These are phyloP conservation scores for Periconia digitata DNA, from an alignment of 2,329 filamentous ascomycete genomes.

Conservation along the genomic window DNA sequence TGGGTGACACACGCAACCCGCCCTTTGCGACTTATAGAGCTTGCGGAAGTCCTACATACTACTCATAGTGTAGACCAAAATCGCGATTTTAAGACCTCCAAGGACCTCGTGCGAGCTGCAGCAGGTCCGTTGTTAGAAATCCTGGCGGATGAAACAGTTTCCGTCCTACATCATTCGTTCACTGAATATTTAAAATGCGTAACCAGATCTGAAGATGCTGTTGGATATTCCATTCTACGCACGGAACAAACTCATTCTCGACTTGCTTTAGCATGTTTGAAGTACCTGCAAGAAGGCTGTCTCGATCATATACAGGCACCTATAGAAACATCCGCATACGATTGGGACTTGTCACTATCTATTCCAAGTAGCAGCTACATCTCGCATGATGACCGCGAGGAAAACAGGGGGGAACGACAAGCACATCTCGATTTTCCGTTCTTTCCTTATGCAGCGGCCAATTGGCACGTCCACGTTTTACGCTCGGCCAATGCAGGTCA, in stretches of 20 bases:
- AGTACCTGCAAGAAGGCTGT: slow-evolving; percentile 15
- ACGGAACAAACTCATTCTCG: slow-evolving; percentile 9
- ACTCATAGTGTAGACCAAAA: slow-evolving; percentile 9
- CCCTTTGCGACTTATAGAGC: slow-evolving; percentile 48
- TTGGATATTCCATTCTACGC: slow-evolving; percentile 10
- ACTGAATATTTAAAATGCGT: slow-evolving; percentile 46
- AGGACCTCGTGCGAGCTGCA: slow-evolving; percentile 38
- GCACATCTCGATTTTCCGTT: too few relatives aligned
- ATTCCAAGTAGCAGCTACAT: too few relatives aligned
- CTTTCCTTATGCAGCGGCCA: too few relatives aligned
- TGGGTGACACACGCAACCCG: slow-evolving; percentile 47
- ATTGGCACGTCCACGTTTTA: slow-evolving; percentile 15
- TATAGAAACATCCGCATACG: too few relatives aligned
- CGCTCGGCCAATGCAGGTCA: background rate
- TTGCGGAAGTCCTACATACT: slow-evolving; percentile 34
- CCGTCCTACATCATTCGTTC: slow-evolving; percentile 53
- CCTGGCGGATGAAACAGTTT: slow-evolving; percentile 48
- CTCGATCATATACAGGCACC: slow-evolving; percentile 2
- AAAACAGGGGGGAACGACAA: too few relatives aligned
- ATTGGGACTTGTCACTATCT: too few relatives aligned
- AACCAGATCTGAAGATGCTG: slow-evolving; percentile 2
- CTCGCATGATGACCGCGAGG: too few relatives aligned
- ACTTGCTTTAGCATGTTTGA: slow-evolving; percentile 15
- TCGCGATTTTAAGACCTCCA: slow-evolving; percentile 21
- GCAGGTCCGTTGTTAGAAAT: slow-evolving; percentile 50